These are phyloP conservation scores for Mycoemilia scoparia DNA, from an alignment of 192 early-diverging fungal genomes.

Conservation along the genomic window DNA sequence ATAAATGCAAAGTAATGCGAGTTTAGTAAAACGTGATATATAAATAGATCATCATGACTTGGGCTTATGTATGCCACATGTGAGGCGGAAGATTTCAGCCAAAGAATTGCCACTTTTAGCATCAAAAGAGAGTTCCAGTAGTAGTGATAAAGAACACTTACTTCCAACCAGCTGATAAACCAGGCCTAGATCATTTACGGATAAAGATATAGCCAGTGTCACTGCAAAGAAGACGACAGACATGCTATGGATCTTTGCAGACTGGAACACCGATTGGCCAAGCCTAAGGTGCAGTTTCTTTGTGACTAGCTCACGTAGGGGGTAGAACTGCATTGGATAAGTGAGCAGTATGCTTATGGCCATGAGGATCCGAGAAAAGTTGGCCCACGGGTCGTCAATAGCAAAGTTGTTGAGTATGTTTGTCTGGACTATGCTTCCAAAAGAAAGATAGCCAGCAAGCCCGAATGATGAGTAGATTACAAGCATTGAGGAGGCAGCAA, in stretches of 20 bases:
- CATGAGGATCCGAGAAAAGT: constrained; percentile 36
- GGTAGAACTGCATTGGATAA: constrained; percentile 32
- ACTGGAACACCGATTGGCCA: constrained; percentile 1
- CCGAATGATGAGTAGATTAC: constrained; percentile 39
- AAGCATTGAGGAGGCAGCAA: constrained; percentile 31
- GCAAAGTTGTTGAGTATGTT: constrained; percentile 52
- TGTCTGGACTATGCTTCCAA: constrained; percentile 37
- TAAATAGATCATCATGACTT: too few species aligned
- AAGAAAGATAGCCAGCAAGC: constrained; percentile 36
- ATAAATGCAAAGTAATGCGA: too few species aligned
- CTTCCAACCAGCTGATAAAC: constrained; percentile 29
- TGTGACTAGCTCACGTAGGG: constrained; percentile 16
- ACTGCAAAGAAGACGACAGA: constrained; percentile 10
- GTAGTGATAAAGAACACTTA: too few species aligned
- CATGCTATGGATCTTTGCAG: constrained; percentile 4
- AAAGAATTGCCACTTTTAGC: too few species aligned
- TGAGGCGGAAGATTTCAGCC: too few species aligned
- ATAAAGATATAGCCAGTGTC: constrained; percentile 13
- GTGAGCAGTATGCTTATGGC: constrained; percentile 44
- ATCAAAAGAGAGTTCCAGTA: too few species aligned
- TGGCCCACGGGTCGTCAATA: constrained; percentile 34
- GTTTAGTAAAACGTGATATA: too few species aligned
- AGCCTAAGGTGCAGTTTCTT: constrained; percentile 8
- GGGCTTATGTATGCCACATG: too few species aligned
- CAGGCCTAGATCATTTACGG: constrained; percentile 21